A percentile compares a stretch with the other conserved stretches of the same genome.
phyloP scores from a whole-genome alignment of 306 rosid species.

The Gillenia trifoliata region DNA sequence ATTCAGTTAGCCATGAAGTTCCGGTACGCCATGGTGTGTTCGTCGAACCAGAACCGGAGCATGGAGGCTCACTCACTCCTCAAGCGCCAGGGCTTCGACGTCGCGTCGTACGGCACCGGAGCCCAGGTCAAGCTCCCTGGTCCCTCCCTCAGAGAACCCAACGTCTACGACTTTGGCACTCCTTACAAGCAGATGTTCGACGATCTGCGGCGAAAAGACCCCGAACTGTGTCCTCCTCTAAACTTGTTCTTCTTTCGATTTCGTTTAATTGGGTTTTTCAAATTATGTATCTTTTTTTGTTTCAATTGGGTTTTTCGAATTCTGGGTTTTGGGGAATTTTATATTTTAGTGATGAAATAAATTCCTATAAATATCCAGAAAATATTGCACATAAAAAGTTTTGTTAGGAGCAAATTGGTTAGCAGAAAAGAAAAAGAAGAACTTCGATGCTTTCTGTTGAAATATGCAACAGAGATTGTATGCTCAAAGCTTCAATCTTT shows the following conservation, averaged over 20 bases:
- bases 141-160: constrained; percentile 93
- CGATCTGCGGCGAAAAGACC: constrained; percentile 83
- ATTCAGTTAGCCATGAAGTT: constrained; percentile 32
- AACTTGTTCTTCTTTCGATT: background rate
- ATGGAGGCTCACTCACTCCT: constrained; percentile 92
- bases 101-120: constrained; percentile 83
- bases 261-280: background rate
- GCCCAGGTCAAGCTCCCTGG: constrained; percentile 97
- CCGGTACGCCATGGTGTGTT: constrained; percentile 90
- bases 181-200: constrained; percentile 89
- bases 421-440: background rate
- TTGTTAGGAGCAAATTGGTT: background rate
- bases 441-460: background rate
- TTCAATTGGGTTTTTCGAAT: background rate
- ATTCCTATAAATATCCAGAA: background rate
- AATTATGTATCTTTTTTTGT: background rate
- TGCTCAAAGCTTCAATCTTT: background rate
- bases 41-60: constrained; percentile 93
- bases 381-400: background rate
- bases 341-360: background rate
- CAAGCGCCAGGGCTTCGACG: constrained; percentile 81
- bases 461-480: background rate
- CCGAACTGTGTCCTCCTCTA: constrained; percentile 68
- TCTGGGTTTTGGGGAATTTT: background rate
- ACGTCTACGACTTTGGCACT: constrained; percentile 90